Conservation (phyloP, 768 basidiomycete species). For the Suillus paluster region DNA sequence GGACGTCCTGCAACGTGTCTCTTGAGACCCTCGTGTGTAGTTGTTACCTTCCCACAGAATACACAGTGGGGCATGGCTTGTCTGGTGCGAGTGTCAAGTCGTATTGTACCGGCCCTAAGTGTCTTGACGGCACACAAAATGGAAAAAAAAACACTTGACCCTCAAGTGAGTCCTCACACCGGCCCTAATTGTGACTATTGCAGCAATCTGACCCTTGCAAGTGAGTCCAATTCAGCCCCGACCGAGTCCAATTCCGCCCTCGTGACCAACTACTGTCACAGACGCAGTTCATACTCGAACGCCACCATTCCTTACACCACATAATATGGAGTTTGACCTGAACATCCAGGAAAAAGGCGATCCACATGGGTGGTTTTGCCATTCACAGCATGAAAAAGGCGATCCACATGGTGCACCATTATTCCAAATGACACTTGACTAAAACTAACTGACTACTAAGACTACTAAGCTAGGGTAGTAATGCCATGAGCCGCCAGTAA, state of each 20-base stretch:
- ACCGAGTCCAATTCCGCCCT: no score
- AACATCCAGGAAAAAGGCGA: no score
- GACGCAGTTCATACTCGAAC: neutral
- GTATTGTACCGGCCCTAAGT: neutral
- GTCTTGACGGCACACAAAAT: neutral
- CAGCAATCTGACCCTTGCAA: neutral
- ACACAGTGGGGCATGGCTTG: slow-evolving; percentile 3
- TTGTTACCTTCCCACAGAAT: slow-evolving; percentile 8
- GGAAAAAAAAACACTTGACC: neutral
- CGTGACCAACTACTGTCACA: neutral
- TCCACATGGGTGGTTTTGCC: no score
- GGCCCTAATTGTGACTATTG: slow-evolving; percentile 1
- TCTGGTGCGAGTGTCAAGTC: neutral
- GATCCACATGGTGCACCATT: slow-evolving; percentile 11
- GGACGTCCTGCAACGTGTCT: slow-evolving; percentile 4
- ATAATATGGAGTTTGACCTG: neutral
- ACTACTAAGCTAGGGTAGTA: neutral
- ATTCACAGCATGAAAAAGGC: no score
- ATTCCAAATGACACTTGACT: no score
- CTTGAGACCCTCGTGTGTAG: slow-evolving; percentile 5
- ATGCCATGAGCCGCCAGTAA: neutral
- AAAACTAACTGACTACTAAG: neutral
- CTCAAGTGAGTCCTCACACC: slow-evolving; percentile 1
- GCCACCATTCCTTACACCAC: no score
- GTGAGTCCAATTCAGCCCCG: neutral